Conservation (phyloP, 2,329 filamentous ascomycete genomes). For the Byssochlamys sp. region DNA sequence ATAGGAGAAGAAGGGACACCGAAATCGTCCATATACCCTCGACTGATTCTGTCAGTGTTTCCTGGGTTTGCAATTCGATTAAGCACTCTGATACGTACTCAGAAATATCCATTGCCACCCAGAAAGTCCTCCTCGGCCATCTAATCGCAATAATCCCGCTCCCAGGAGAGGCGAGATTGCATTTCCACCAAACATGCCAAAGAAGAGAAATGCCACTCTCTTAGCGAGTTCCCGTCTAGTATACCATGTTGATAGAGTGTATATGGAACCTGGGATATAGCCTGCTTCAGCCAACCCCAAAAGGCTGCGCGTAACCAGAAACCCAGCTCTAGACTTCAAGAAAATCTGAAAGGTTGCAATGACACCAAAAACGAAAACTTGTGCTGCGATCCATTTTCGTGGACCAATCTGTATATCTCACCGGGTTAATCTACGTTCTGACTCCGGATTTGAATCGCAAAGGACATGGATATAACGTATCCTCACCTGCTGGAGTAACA, state of each 20-base stretch:
- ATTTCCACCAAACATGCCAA: conserved; percentile 46
- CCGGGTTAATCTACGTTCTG: conserved; percentile 12
- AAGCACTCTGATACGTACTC: conserved; percentile 19
- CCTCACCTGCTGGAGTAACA: conserved; percentile 21
- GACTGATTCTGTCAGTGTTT: conserved; percentile 18
- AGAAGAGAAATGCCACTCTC: conserved; percentile 44
- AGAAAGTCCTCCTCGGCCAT: conserved; percentile 30
- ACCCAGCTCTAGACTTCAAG: conserved; percentile 35
- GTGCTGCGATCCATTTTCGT: conserved; percentile 41
- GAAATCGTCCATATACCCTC: conserved; percentile 38
- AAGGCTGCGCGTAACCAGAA: conserved; percentile 36
- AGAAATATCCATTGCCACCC: conserved; percentile 47
- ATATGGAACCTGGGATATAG: conserved; percentile 45
- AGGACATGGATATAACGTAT: not conserved
- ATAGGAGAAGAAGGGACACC: conserved; percentile 31
- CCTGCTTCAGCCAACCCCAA: conserved; percentile 44
- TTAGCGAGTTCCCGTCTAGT: conserved; percentile 37
- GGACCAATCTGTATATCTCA: conserved; percentile 30
- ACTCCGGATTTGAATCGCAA: not conserved
- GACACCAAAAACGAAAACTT: conserved; percentile 42
- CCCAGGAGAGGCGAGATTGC: conserved; percentile 42
- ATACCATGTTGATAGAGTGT: conserved; percentile 46
- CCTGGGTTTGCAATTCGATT: not conserved
- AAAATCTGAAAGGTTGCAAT: conserved; percentile 40
- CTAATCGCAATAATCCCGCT: conserved; percentile 40